phyloP scores from a whole-genome alignment of 2,329 filamentous ascomycete species.

The Lachnum nothofagi region DNA sequence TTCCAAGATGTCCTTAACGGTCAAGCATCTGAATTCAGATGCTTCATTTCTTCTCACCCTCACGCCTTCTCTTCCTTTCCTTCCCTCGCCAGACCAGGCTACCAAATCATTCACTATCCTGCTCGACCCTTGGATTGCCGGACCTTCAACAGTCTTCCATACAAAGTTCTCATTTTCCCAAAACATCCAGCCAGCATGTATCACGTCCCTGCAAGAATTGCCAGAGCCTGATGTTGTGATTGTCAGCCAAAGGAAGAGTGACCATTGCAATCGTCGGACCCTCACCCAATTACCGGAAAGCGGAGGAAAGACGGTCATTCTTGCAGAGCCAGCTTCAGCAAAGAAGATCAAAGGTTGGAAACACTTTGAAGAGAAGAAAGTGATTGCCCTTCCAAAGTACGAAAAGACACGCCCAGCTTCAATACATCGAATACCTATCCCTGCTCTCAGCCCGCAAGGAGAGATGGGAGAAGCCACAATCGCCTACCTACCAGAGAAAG shows the following conservation, averaged over 20 bases:
- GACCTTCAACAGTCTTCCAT: slow-evolving; percentile 55
- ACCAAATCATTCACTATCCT: slow-evolving; percentile 59
- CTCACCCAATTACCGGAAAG: slow-evolving; percentile 56
- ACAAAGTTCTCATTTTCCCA: slow-evolving; percentile 55
- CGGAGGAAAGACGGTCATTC: slow-evolving; percentile 53
- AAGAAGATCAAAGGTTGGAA: slow-evolving; percentile 63
- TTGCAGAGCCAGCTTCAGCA: slow-evolving; percentile 61
- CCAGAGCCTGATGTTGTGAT: slow-evolving; percentile 52
- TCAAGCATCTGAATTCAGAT: slow-evolving; percentile 61
- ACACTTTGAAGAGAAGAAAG: slow-evolving; percentile 54
- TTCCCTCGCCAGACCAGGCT: slow-evolving; percentile 30
- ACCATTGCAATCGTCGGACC: slow-evolving; percentile 67
- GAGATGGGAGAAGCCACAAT: slow-evolving; percentile 64
- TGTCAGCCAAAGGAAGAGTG: slow-evolving; percentile 57
- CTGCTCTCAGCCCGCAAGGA: slow-evolving; percentile 47
- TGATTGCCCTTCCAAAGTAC: slow-evolving; percentile 44
- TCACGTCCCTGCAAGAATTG: slow-evolving; percentile 52
- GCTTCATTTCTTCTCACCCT: slow-evolving; percentile 62
- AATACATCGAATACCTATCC: slow-evolving; percentile 45
- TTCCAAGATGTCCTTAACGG: slow-evolving; percentile 53
- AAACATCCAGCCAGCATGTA: slow-evolving; percentile 50
- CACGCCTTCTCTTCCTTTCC: slow-evolving; percentile 35
- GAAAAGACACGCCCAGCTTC: slow-evolving; percentile 36
- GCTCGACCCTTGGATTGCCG: slow-evolving; percentile 66
- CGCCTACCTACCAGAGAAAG: slow-evolving; percentile 57